Conservation (phyloP, 306 rosid species). For the Spatholobus suberectus region DNA sequence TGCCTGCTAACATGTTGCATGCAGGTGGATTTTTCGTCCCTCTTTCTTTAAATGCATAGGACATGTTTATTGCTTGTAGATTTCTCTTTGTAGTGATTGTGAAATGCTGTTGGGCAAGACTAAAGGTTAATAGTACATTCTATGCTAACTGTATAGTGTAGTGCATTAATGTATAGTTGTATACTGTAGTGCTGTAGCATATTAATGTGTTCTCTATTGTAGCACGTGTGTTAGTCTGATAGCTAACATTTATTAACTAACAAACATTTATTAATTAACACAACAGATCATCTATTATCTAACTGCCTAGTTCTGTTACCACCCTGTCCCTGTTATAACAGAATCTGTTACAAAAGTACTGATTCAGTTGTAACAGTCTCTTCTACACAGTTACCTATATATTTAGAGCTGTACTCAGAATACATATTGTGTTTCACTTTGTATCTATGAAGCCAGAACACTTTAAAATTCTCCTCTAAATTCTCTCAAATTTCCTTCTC, state of each 20-base stretch:
- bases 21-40: slow-evolving; percentile 6
- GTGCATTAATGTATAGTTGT: neutral
- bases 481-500: neutral
- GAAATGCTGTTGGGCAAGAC: slow-evolving; percentile 31
- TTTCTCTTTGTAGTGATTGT: neutral
- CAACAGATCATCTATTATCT: neutral
- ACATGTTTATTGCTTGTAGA: neutral
- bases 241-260: neutral
- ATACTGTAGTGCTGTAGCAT: neutral
- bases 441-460: neutral
- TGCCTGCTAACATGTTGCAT: slow-evolving; percentile 20
- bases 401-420: neutral
- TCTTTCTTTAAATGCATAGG: slow-evolving; percentile 24
- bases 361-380: neutral
- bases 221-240: neutral
- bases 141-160: neutral
- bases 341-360: neutral
- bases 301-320: neutral
- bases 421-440: neutral
- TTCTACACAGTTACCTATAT: neutral
- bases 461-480: neutral
- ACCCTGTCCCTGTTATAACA: neutral
- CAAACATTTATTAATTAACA: no score
- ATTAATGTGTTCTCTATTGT: neutral
- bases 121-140: neutral